phyloP scores from a whole-genome alignment of 805 yeast species.

The Wickerhamiella siamensis region DNA sequence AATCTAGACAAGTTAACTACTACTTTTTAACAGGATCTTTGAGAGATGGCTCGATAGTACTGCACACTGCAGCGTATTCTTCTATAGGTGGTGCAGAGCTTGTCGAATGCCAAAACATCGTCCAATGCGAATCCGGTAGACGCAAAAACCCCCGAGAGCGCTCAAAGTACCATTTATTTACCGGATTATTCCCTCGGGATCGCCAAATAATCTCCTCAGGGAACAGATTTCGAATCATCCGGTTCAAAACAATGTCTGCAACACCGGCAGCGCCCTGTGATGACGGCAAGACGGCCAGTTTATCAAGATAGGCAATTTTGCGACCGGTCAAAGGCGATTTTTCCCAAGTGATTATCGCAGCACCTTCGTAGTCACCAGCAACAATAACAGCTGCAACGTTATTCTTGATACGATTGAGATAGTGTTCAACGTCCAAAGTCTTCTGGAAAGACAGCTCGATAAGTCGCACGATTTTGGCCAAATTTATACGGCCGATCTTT shows the following conservation, averaged over 20 bases:
- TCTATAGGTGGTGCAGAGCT: conserved; percentile 18
- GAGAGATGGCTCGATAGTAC: conserved; percentile 44
- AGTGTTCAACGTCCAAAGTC: conserved; percentile 48
- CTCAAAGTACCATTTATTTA: conserved; percentile 95
- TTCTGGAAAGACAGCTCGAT: conserved; percentile 71
- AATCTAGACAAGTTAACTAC: no score
- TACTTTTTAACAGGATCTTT: no score
- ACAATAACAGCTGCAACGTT: conserved; percentile 63
- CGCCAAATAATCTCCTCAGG: conserved; percentile 78
- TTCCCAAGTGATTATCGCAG: conserved; percentile 86
- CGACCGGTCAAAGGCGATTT: conserved; percentile 22
- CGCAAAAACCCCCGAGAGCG: conserved; percentile 60
- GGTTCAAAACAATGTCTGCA: conserved; percentile 84
- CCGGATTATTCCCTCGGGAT: conserved; percentile 73
- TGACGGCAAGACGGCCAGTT: conserved; percentile 74
- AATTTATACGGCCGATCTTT: conserved; percentile 33
- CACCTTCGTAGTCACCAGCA: conserved; percentile 92
- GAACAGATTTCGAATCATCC: conserved; percentile 48
- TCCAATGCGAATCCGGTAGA: conserved; percentile 30
- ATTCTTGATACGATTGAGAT: conserved; percentile 49
- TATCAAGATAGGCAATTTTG: conserved; percentile 68
- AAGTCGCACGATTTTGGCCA: conserved; percentile 41
- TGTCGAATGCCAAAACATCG: conserved; percentile 32
- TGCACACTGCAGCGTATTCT: conserved; percentile 41
- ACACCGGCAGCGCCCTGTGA: conserved; percentile 87